These are phyloP conservation scores for Lycium barbarum DNA, from an alignment of 257 asterid species.

Conservation along the genomic window DNA sequence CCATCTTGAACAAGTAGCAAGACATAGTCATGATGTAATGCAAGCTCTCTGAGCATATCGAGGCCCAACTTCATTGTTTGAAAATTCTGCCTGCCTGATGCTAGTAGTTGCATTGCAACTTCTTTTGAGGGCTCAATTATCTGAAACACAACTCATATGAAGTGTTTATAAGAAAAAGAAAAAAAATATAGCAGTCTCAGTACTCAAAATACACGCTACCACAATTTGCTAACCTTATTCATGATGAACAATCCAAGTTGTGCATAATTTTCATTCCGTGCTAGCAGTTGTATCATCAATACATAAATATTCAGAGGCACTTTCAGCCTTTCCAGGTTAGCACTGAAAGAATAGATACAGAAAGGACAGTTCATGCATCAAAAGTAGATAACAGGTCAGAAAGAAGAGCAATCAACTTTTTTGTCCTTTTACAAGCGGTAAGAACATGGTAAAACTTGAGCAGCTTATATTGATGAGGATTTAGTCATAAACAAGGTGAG, in stretches of 20 bases:
- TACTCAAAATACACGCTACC: conserved; percentile 26
- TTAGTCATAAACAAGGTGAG: not conserved
- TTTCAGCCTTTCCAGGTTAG: conserved; percentile 74
- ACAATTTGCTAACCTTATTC: conserved; percentile 65
- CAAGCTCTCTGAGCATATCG: conserved; percentile 82
- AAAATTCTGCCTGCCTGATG: conserved; percentile 72
- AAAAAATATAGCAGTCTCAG: not conserved
- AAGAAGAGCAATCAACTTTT: not conserved
- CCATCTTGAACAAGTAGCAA: conserved; percentile 89
- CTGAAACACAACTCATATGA: conserved; percentile 50
- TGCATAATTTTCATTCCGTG: conserved; percentile 75
- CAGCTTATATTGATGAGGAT: conserved; percentile 24
- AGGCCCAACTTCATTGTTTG: conserved; percentile 82
- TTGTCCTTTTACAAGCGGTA: not conserved
- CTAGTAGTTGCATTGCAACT: conserved; percentile 87
- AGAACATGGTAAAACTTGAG: conserved; percentile 10
- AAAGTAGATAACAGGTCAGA: conserved; percentile 13
- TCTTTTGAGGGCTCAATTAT: conserved; percentile 93
- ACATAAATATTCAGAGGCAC: conserved; percentile 69
- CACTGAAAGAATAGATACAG: conserved; percentile 53
- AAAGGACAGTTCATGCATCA: conserved; percentile 11
- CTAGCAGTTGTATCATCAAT: conserved; percentile 80
- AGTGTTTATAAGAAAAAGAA: conserved; percentile 9
- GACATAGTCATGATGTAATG: conserved; percentile 82
- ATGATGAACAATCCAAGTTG: conserved; percentile 76